Percentiles rank a stretch among this genome's conserved stretches.
Conservation (phyloP, 257 asterid species). For the Capsicum baccatum region DNA sequence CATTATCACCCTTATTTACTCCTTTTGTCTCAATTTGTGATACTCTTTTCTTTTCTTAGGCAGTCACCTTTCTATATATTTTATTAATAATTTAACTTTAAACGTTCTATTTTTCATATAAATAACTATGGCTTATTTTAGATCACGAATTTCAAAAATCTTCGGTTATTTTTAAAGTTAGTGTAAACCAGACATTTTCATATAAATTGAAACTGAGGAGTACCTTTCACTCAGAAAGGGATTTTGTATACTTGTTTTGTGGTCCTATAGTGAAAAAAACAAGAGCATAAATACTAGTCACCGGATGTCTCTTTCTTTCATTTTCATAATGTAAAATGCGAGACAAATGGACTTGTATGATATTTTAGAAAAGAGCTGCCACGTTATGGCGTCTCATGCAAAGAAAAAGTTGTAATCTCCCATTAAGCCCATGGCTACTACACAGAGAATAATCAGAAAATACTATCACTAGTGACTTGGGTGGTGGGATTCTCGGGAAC, state of each 20-base stretch:
- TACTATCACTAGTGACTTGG: conserved; percentile 30
- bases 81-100: not conserved
- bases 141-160: too few relatives aligned
- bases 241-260: not conserved
- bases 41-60: not conserved
- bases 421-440: not conserved
- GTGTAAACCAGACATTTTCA: too few relatives aligned
- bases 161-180: too few relatives aligned
- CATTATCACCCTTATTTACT: not conserved
- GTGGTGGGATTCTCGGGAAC: conserved; percentile 49
- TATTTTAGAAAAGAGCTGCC: conserved; percentile 24
- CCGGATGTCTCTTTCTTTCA: not conserved
- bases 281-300: not conserved
- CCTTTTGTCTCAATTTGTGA: not conserved
- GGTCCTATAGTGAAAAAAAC: not conserved
- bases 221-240: not conserved
- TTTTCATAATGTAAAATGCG: not conserved
- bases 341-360: not conserved
- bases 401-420: not conserved
- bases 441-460: conserved; percentile 28
- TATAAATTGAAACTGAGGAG: not conserved
- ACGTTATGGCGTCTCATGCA: conserved; percentile 22
- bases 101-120: not conserved
- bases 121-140: too few relatives aligned
- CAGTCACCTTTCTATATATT: not conserved